Base-by-base conservation (phyloP, 2,329 filamentous ascomycete genomes). In the Paramyrothecium roridum region DNA sequence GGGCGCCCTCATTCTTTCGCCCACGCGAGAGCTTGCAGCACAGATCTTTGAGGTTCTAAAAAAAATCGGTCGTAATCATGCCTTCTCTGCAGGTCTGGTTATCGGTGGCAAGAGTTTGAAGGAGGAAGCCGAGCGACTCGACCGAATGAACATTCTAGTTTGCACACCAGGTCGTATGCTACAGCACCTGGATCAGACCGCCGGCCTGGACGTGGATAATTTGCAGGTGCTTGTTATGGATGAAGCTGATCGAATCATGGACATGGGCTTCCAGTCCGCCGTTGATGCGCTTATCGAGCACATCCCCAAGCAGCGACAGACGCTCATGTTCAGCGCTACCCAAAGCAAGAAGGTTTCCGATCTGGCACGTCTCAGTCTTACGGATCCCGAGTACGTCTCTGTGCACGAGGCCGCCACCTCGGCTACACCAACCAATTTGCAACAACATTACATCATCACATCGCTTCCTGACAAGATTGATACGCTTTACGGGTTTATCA, bases 31-130 rank as follows among this genome's bases (percentile, higher is more conserved):
- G 75, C 80, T 99, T 54, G 93, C 95, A 0, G 95, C 96, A 43
- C 95, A 99, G 73, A 99, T 96, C 58, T 99, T 98, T 68, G 90
- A 97, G 56, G 93, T 98, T 1, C 75, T 99, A 64, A 83, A 91
- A 58, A 96, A 96, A 71, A 85, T 99, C 56, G 95, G 95, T 48
- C 84, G 90, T 55, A 86, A 93, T 56, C 93, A 99, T 71, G 81
- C 85, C 57, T 97, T 98, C 70, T 96, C 93, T 1, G 95, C 95
- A 1, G 95, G 95, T 0, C 74, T 98, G 64, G 85, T 99, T 11
- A 98, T 98, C 64, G 95, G 95, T 45, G 95, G 95, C 45, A 96
- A 96, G 80, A 93, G 84, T 69, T 69, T 97, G 65, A 87, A 90
- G 67, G 93, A 97, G 65, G 85, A 99, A 74, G 86, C 90, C 22